phyloP scores from a whole-genome alignment of 2,329 filamentous ascomycete species.

The Exophiala sp. region DNA sequence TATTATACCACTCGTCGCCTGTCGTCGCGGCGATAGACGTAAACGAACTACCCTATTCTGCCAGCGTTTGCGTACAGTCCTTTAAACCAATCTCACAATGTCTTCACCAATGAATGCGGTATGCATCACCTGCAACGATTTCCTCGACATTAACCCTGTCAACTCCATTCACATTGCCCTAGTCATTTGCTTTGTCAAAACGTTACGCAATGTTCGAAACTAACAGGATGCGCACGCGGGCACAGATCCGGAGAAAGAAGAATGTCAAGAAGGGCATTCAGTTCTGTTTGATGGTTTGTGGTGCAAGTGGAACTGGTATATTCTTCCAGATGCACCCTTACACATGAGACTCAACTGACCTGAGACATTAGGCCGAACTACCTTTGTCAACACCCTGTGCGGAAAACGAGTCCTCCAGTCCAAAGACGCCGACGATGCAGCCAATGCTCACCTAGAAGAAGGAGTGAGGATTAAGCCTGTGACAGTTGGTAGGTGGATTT shows the following conservation, averaged over 20 bases:
- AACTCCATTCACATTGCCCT: not conserved
- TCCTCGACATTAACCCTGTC: not conserved
- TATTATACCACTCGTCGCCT: conserved; percentile 5
- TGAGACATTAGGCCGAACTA: conserved; percentile 71
- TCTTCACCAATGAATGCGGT: conserved; percentile 30
- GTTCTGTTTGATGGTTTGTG: conserved; percentile 99
- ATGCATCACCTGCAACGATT: conserved; percentile 9
- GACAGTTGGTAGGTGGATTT: conserved; percentile 73
- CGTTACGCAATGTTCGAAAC: conserved; percentile 15
- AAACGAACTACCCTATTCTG: not conserved
- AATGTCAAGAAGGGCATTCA: conserved; percentile 99
- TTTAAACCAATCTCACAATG: conserved; percentile 16
- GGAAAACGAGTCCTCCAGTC: conserved; percentile 85
- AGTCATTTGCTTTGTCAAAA: not conserved
- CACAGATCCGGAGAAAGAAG: conserved; percentile 99
- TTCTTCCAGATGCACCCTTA: conserved; percentile 11
- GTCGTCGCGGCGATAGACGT: conserved; percentile 3
- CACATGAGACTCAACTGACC: not conserved
- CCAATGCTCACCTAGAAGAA: conserved; percentile 86
- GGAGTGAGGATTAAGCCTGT: conserved; percentile 98
- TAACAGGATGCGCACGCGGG: conserved; percentile 47
- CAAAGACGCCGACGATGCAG: conserved; percentile 90
- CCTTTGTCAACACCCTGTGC: conserved; percentile 99
- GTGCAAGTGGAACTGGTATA: conserved; percentile 94
- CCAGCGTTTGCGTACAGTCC: not conserved